Base-by-base conservation (phyloP, 768 basidiomycete species). In the Pholiota microspora region DNA sequence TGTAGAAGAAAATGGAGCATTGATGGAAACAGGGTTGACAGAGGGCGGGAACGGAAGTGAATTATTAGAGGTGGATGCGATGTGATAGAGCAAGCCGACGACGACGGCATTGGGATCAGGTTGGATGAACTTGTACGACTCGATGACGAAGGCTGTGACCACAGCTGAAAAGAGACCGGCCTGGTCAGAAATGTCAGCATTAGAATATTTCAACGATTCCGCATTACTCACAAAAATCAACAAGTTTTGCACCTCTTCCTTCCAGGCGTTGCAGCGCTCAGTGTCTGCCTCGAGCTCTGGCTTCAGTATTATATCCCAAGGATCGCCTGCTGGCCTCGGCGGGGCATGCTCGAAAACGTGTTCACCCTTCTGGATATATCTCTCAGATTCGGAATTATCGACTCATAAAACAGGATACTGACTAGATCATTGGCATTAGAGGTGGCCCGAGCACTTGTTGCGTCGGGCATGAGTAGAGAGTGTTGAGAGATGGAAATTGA, bases 161-260 rank as follows among this genome's bases (percentile, higher is more conserved):
- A 50, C 38, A 8, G 35, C 44, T 27, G 42, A 51, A 24, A 56
- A 51, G 24, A 51, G 45, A 32, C 49, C 45, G 35, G 50, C 45
- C 45, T 51, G 13, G 10, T 16, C 2, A 34, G 6, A 13, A 24
- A 24, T 24, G 31, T 49, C 9, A 24, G 49, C 24, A 35, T 24
- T 9, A n/a, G 18, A 31, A 31, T n/a, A 31, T 31, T 36, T 35
- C 7, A 35, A 49, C 34, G 3, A 8, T 15, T 12, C 13, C 2
- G 15, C 9, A 3, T 46, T 31, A 53, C 61, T 49, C 49, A 64
- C 63, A 23, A 64, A 62, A 21, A 64, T 57, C 35, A 64, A 38
- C 3, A 64, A 51, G 15, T 59, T 62, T 21, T 64, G 59, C 10
- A 64, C 51, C 34, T 62, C 61, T 21, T 64, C 61, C 16, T 53